Evolutionary conservation across 345 rosid species (phyloP).

Genomic region (Excoecaria agallocha): DNA sequence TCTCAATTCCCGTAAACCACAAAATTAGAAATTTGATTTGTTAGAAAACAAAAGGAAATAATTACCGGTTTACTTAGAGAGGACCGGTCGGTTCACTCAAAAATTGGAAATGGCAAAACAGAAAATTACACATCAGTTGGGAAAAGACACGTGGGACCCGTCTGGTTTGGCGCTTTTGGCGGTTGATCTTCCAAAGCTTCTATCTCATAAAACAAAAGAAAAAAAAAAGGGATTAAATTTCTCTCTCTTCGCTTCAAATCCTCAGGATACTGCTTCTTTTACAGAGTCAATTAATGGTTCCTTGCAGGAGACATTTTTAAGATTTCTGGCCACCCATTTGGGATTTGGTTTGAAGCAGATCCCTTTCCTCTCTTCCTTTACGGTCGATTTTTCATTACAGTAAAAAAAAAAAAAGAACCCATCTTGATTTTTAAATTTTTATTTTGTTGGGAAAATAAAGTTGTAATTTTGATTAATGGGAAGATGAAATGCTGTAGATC

Average conservation of each 20-base stretch:
- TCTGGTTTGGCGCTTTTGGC: slow-evolving; percentile 34
- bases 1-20: background rate
- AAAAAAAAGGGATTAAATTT: background rate
- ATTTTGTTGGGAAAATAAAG: background rate
- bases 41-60: background rate
- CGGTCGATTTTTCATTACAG: background rate
- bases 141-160: background rate
- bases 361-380: background rate
- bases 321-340: slow-evolving; percentile 9
- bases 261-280: background rate
- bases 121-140: background rate
- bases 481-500: slow-evolving; percentile 23
- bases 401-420: background rate
- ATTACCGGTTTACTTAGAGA: background rate
- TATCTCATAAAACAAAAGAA: background rate
- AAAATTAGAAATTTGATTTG: background rate
- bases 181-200: slow-evolving; percentile 13
- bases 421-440: background rate
- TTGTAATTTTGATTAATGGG: background rate
- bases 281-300: background rate
- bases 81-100: background rate
- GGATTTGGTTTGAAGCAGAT: slow-evolving; percentile 14
- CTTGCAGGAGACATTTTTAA: background rate
- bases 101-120: background rate
- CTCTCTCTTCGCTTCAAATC: background rate